Conservation (phyloP, 2,329 filamentous ascomycete genomes). For the Cryoendolithus antarcticus region DNA sequence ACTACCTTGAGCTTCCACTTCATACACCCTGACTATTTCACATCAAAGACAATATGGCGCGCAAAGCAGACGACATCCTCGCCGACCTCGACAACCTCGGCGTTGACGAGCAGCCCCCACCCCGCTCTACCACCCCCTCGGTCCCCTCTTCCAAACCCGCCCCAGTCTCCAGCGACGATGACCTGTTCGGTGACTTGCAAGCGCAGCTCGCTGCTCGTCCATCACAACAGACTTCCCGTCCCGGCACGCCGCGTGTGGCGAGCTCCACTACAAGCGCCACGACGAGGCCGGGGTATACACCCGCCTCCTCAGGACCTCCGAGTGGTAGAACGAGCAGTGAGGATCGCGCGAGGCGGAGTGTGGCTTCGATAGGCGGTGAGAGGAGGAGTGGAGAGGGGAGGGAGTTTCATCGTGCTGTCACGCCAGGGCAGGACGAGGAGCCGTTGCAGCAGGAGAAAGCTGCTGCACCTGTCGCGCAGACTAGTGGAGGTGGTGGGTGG, state of each 20-base stretch:
- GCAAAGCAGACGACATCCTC: constrained; percentile 27
- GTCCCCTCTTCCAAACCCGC: constrained; percentile 27
- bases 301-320: constrained; percentile 36
- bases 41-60: constrained; percentile 7
- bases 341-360: constrained; percentile 38
- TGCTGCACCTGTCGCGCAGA: constrained; percentile 13
- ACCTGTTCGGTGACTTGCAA: constrained; percentile 71
- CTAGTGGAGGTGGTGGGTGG: constrained; percentile 52
- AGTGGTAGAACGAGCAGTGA: constrained; percentile 46
- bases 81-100: constrained; percentile 35
- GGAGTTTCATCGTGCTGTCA: constrained; percentile 59
- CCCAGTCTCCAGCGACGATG: constrained; percentile 25
- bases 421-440: constrained; percentile 43
- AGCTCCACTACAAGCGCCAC: constrained; percentile 23
- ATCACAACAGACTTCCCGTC: constrained; percentile 50
- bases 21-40: not conserved
- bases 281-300: constrained; percentile 35
- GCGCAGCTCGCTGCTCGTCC: constrained; percentile 57
- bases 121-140: constrained; percentile 31
- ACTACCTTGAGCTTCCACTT: too few species aligned
- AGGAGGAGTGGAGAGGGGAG: constrained; percentile 72
- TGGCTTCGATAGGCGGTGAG: constrained; percentile 21
- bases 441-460: not conserved
- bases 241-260: constrained; percentile 64
- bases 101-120: constrained; percentile 29